Base-by-base conservation (phyloP, 352 stramenopile genomes). In the Pythium guiyangense region DNA sequence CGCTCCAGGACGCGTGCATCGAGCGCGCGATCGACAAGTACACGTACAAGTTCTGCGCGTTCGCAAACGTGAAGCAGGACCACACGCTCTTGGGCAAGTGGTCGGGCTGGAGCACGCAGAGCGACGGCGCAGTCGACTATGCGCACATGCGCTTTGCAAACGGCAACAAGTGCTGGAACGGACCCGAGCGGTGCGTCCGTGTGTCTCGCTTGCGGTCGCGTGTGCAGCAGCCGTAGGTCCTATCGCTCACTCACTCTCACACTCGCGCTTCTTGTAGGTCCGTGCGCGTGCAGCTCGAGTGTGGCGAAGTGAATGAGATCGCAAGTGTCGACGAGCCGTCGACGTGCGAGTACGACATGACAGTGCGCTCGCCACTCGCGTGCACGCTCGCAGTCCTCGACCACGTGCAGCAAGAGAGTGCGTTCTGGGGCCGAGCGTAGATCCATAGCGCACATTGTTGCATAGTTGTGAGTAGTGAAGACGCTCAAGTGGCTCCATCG, bases 301-400 rank as follows among this genome's bases (percentile, higher is more conserved):
- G 93, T 62, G 90, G 88, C 3, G 52, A 70, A 0, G 73, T 86
- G 12, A 84, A 91, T 26, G 86, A 90, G 49, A 78, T 98, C 50
- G 17, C 96, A 11, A 83, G 73, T n/a, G 88, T 97, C 0, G 86
- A 97, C 43, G 93, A 98, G 68, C 92, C 92, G 20, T 88, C 92
- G 49, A 98, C 90, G 3, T 98, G 93, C 63, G 65, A 88, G 29
- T 98, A 98, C 66, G 80, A 94, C 22, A 93, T 98, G 68, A 57
- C 62, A 27, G 79, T 97, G 66, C 77, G 61, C 29, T 83, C 84
- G 48, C 77, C 77, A 27, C 61, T 83, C 8, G 77, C 74, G 4
- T 94, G 84, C 52, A 85, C 79, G n/a, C 15, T 63, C 43, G 60
- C 78, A 18, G 70, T 74, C 34, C 61, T 88, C 3, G 61, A 58